These are phyloP conservation scores for Fusarium sp. DNA, from an alignment of 2,329 filamentous ascomycete species.

Conservation along the genomic window DNA sequence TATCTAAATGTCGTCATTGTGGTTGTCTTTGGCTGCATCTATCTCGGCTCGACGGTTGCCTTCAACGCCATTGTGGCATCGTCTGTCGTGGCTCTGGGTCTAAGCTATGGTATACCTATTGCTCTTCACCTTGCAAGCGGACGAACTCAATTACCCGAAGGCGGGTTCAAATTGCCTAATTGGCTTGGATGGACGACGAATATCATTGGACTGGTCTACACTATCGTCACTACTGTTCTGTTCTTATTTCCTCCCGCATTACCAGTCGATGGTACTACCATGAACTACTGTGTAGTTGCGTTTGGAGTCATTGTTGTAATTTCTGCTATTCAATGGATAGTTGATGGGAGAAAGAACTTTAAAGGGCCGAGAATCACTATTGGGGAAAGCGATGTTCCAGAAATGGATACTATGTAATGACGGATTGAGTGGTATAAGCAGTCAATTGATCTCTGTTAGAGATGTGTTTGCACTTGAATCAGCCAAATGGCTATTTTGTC, in stretches of 20 bases:
- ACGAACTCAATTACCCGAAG: conserved; percentile 71
- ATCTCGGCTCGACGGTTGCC: conserved; percentile 73
- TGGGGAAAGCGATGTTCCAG: background rate
- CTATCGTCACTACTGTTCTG: conserved; percentile 75
- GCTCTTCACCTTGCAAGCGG: conserved; percentile 76
- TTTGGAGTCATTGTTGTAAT: conserved; percentile 62
- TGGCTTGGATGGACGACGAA: conserved; percentile 56
- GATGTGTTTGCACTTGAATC: background rate
- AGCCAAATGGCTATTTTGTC: too few relatives aligned
- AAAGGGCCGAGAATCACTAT: conserved; percentile 31
- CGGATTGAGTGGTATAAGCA: fast-evolving
- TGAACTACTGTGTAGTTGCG: conserved; percentile 69
- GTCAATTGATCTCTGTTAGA: background rate
- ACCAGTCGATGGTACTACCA: conserved; percentile 74
- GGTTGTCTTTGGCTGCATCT: conserved; percentile 77
- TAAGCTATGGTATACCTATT: conserved; percentile 82
- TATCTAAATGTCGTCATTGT: conserved; percentile 71
- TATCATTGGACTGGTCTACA: conserved; percentile 69
- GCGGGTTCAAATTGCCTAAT: conserved; percentile 52
- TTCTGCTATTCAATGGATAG: conserved; percentile 58
- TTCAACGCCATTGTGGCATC: conserved; percentile 80
- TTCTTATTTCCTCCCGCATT: conserved; percentile 78
- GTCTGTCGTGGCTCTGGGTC: conserved; percentile 77
- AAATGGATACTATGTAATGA: background rate
- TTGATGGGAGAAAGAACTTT: conserved; percentile 62